Base-by-base conservation (phyloP, 805 yeast genomes). In the Wickerhamiella musiphila region DNA sequence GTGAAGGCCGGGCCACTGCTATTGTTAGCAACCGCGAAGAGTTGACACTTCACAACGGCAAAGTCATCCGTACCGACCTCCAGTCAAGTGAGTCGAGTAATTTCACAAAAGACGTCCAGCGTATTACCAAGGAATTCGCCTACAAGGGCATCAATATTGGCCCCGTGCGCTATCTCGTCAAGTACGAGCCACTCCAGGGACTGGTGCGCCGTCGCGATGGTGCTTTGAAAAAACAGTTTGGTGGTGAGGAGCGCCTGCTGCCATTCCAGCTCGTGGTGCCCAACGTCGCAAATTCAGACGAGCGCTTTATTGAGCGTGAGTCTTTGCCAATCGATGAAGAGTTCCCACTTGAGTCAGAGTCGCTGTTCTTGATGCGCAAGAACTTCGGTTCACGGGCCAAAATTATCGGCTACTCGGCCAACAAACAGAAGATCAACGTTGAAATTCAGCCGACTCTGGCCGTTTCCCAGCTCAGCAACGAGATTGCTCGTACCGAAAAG, bases 231-330 rank as follows among this genome's bases (percentile, higher is more conserved):
- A 86, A 90, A 55, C 73, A 82, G 1, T 83, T 63, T 44, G 59
- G 70, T 2, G 39, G 33, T 4, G 57, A 59, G 3, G 56, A 66
- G 12, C 75, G 67, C 37, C 54, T 57, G 6, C 73, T 65, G 45
- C 94, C 98, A n/a, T 54, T 77, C 28, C 93, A 83, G 52, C 54
- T 82, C 22, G 62, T 83, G 44, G 92, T 90, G 10, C 78, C 78
- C 34, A 61, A 64, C 18, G 83, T 90, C 18, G 56, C 58, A 15
- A 70, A 81, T 48, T 68, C 69, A 41, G 99, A 90, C 52, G 61
- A 57, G 41, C 66, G 99, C 49, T 81, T 60, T 48, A 54, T 57
- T 20, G 82, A 81, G 45, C 70, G 72, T 40, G 70, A 74, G 1
- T 81, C 95, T 2, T 48, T 69, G 23, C 82, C 94, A 5, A 60